These are phyloP conservation scores for Xylariaceae sp. DNA, from an alignment of 2,329 filamentous ascomycete genomes.

Conservation along the genomic window DNA sequence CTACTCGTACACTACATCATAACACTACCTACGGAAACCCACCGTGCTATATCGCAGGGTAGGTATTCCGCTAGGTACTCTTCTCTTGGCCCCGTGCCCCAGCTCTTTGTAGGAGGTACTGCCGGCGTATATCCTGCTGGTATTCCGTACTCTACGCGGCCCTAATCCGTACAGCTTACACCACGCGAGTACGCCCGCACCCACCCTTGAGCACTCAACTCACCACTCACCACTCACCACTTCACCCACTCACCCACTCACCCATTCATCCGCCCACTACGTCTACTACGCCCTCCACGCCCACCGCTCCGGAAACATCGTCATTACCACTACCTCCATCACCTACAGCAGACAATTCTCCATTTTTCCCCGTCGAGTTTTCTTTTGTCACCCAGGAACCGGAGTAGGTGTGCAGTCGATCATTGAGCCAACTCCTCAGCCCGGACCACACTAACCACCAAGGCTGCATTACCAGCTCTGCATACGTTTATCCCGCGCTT, in stretches of 20 bases:
- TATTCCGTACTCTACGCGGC: no score
- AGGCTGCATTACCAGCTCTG: conserved; percentile 2
- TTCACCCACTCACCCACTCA: not conserved
- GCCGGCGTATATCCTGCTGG: no score
- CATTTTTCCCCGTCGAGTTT: conserved; percentile 21
- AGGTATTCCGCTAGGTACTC: no score
- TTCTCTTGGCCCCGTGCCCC: no score
- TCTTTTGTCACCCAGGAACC: conserved; percentile 26
- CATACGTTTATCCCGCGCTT: conserved; percentile 13
- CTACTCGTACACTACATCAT: no score
- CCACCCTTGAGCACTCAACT: no score
- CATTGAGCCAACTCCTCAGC: conserved; percentile 15
- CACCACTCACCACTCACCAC: no score
- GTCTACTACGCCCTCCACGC: conserved; percentile 7
- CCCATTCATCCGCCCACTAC: not conserved
- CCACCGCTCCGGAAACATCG: conserved; percentile 19
- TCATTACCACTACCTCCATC: conserved; percentile 3
- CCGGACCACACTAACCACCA: conserved; percentile 12
- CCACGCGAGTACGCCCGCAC: no score
- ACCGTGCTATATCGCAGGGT: no score
- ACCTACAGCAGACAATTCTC: conserved; percentile 5
- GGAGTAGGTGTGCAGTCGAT: conserved; percentile 14
- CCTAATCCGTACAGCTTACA: no score
- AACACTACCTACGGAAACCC: no score
- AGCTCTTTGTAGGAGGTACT: no score